These are phyloP conservation scores for Aspergillus candidus DNA, from an alignment of 2,329 filamentous ascomycete genomes.

Conservation along the genomic window DNA sequence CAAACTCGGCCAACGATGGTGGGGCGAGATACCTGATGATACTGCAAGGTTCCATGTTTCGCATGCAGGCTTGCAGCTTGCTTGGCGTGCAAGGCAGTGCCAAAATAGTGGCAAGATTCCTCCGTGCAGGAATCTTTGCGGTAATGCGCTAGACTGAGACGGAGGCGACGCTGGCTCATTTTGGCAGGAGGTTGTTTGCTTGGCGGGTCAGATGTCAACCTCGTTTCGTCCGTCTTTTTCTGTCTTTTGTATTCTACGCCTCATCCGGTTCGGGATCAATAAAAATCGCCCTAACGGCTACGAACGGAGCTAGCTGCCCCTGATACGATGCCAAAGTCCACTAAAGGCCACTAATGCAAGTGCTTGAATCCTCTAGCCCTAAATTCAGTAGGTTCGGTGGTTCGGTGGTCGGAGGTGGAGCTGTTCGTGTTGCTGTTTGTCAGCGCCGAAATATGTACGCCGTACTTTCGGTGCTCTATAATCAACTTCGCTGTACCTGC, in stretches of 20 bases:
- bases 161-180: background rate
- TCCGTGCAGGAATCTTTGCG: slow-evolving; percentile 1
- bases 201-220: no score
- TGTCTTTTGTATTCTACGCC: no score
- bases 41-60: background rate
- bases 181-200: no score
- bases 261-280: no score
- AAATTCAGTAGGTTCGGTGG: background rate
- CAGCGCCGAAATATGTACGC: no score
- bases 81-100: background rate
- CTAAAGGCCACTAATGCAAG: background rate
- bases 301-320: no score
- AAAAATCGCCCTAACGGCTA: no score
- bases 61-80: background rate
- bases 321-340: no score
- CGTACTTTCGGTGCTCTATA: background rate
- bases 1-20: background rate
- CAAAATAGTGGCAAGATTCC: slow-evolving; percentile 2
- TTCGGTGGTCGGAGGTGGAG: background rate
- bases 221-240: no score
- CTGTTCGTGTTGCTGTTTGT: no score
- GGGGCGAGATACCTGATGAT: background rate
- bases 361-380: background rate
- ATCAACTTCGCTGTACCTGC: background rate
- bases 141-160: slow-evolving; percentile 2